Conservation (phyloP, 2,329 filamentous ascomycete genomes). For the Colletotrichum sansevieriae region DNA sequence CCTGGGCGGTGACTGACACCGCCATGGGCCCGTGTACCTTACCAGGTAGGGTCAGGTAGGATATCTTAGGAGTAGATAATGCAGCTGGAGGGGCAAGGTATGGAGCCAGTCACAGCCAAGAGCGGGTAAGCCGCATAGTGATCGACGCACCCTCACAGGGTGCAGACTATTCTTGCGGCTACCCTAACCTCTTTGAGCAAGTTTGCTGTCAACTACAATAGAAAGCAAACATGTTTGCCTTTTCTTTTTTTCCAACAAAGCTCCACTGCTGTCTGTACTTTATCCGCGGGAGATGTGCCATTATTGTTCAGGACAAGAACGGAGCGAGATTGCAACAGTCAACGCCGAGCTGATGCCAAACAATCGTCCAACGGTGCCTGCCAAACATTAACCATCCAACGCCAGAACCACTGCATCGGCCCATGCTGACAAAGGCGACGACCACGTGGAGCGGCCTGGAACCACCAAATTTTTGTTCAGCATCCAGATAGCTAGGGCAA, state of each 20-base stretch:
- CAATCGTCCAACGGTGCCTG: neutral
- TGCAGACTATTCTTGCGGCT: conserved; percentile 30
- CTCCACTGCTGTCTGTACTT: neutral
- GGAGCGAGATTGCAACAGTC: conserved; percentile 1
- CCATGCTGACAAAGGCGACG: neutral
- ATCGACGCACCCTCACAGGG: conserved; percentile 15
- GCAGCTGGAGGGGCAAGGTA: neutral
- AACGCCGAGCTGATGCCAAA: conserved; percentile 4
- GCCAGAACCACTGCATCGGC: neutral
- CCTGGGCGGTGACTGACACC: no score
- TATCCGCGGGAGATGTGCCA: conserved; percentile 3
- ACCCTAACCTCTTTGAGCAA: conserved; percentile 24
- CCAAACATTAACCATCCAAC: neutral
- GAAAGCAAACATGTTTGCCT: conserved; percentile 26
- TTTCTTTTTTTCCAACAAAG: conserved; percentile 34
- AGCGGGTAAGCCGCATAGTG: conserved; percentile 30
- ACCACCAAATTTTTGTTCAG: neutral
- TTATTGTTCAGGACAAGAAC: neutral
- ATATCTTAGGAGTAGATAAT: neutral
- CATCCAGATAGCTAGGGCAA: conserved; percentile 11
- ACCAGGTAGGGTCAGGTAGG: neutral
- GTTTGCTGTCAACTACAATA: conserved; percentile 33
- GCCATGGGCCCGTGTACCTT: conserved; percentile 11
- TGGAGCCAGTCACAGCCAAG: conserved; percentile 28
- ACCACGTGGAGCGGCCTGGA: conserved; percentile 1